A percentile compares a stretch with the other conserved stretches of the same genome.
phyloP scores from a whole-genome alignment of 1,139 yeast genomes.

The Lodderomyces margitis region DNA sequence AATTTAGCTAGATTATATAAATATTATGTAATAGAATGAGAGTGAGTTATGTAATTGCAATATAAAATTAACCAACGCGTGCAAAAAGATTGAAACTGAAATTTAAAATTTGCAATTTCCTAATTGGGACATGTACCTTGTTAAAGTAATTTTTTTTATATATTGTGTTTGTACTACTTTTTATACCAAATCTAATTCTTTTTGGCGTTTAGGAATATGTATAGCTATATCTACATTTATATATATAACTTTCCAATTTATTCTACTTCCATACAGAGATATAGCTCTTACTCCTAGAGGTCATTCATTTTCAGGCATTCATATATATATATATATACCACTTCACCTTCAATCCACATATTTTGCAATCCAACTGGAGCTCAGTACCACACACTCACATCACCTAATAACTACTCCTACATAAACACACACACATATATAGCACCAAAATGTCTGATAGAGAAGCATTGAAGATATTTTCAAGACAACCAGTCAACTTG shows the following conservation, averaged over 20 bases:
- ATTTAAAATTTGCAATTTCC: slow-evolving; percentile 7
- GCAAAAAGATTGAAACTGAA: background rate
- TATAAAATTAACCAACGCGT: too few relatives aligned
- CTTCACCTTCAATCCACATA: too few relatives aligned
- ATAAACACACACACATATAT: background rate
- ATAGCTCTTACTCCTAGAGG: too few relatives aligned
- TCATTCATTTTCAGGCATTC: too few relatives aligned
- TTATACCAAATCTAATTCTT: too few relatives aligned
- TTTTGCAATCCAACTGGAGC: too few relatives aligned
- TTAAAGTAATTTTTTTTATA: slow-evolving; percentile 8
- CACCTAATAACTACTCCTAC: too few relatives aligned
- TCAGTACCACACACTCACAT: too few relatives aligned
- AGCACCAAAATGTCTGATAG: slow-evolving; percentile 38
- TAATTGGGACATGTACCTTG: slow-evolving; percentile 13
- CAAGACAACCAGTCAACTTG: slow-evolving; percentile 70
- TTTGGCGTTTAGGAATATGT: background rate
- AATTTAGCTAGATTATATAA: background rate
- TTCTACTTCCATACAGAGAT: too few relatives aligned
- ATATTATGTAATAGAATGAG: background rate
- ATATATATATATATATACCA: too few relatives aligned
- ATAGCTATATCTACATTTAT: background rate
- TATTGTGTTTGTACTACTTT: background rate
- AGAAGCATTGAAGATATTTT: slow-evolving; percentile 69
- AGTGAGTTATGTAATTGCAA: background rate
- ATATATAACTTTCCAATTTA: too few relatives aligned